phyloP scores from a whole-genome alignment of 495 filamentous ascomycete genomes.

The Neurospora intermedia region DNA sequence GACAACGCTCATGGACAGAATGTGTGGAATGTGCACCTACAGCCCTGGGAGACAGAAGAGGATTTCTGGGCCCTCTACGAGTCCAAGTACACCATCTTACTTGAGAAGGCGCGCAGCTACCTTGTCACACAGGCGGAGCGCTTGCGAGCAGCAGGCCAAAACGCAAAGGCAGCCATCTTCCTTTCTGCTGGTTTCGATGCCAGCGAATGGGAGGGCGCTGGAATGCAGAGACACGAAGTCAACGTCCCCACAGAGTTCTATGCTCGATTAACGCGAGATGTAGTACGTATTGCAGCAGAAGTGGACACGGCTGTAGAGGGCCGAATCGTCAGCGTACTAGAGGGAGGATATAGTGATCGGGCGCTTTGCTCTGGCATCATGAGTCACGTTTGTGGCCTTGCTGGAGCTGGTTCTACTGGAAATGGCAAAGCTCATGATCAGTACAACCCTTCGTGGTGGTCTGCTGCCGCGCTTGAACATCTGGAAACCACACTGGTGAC shows the following conservation, averaged over 20 bases:
- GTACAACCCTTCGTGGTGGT: conserved; percentile 73
- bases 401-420: conserved; percentile 21
- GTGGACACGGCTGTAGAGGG: conserved; percentile 68
- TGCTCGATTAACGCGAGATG: conserved; percentile 75
- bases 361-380: conserved; percentile 79
- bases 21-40: conserved; percentile 92
- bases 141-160: conserved; percentile 36
- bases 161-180: conserved; percentile 78
- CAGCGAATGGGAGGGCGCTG: conserved; percentile 80
- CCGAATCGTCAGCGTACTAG: conserved; percentile 80
- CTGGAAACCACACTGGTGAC: conserved; percentile 45
- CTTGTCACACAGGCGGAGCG: conserved; percentile 57
- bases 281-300: conserved; percentile 72
- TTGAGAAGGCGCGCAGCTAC: conserved; percentile 71
- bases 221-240: conserved; percentile 90
- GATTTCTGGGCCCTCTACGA: conserved; percentile 89
- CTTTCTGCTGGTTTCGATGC: conserved; percentile 94
- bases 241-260: conserved; percentile 97
- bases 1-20: conserved; percentile 86
- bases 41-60: conserved; percentile 66
- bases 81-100: conserved; percentile 57
- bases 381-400: conserved; percentile 75
- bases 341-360: conserved; percentile 90
- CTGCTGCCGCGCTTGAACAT: conserved; percentile 49
- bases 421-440: conserved; percentile 10